A percentile compares a stretch with the other conserved stretches of the same genome.
Evolutionary conservation across 495 filamentous ascomycete species (phyloP).

Genomic region (Aspergillus mulundensis): DNA sequence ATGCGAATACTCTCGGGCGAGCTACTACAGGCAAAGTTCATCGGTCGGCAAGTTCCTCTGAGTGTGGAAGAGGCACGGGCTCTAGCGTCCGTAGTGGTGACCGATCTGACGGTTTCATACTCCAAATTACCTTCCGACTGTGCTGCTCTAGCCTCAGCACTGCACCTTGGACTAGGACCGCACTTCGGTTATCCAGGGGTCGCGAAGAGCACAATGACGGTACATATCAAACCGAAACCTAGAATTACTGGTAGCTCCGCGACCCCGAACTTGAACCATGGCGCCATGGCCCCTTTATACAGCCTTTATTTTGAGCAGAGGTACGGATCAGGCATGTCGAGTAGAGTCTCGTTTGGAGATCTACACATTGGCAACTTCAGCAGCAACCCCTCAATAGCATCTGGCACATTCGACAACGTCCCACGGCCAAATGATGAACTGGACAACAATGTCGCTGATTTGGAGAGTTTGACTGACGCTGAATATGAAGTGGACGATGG

Average conservation of each 20-base stretch:
- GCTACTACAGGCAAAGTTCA: constrained; percentile 29
- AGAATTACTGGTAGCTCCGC: neutral
- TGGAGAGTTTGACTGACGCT: constrained; percentile 23
- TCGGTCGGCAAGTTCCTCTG: constrained; percentile 26
- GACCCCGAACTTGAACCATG: neutral
- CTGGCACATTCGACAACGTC: constrained; percentile 8
- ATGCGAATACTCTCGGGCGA: constrained; percentile 32
- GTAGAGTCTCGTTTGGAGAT: constrained; percentile 29
- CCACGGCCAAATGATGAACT: constrained; percentile 6
- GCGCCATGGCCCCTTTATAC: constrained; percentile 16
- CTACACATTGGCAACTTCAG: constrained; percentile 18
- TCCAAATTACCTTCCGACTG: constrained; percentile 23
- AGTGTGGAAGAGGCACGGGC: constrained; percentile 29
- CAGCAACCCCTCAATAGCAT: neutral
- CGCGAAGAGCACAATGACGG: constrained; percentile 19
- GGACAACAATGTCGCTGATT: constrained; percentile 19
- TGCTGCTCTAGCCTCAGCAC: constrained; percentile 25
- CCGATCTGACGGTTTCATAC: constrained; percentile 28
- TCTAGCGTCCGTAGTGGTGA: constrained; percentile 32
- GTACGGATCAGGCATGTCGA: constrained; percentile 23
- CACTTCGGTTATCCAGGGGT: constrained; percentile 31
- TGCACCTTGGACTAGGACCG: constrained; percentile 39
- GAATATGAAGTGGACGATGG: constrained; percentile 32
- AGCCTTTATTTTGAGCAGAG: constrained; percentile 32
- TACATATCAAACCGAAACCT: constrained; percentile 19